Conservation (phyloP, 2,329 filamentous ascomycete species). For the Byssochlamys sp. region DNA sequence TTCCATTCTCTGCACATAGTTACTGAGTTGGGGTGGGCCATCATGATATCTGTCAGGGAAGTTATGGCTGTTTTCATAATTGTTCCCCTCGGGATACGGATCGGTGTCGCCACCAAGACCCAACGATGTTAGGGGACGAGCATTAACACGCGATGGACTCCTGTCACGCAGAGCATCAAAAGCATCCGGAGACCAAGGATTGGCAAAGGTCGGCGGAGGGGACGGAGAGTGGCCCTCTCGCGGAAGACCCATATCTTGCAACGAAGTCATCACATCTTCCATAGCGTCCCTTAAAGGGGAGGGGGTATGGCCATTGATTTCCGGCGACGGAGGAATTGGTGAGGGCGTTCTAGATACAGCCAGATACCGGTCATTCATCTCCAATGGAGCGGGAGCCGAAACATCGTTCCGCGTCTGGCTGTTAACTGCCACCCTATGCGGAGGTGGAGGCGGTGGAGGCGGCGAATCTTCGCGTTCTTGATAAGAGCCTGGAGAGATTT, state of each 20-base stretch:
- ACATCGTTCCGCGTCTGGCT: constrained; percentile 18
- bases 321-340: constrained; percentile 50
- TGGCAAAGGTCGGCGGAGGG: constrained; percentile 43
- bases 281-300: constrained; percentile 89
- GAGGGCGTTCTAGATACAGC: constrained; percentile 39
- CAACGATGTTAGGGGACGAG: constrained; percentile 63
- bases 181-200: constrained; percentile 85
- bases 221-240: constrained; percentile 43
- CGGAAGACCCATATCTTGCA: constrained; percentile 71
- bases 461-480: constrained; percentile 59
- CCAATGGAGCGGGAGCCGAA: constrained; percentile 24
- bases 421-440: constrained; percentile 54
- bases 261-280: constrained; percentile 93
- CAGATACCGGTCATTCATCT: constrained; percentile 34
- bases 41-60: constrained; percentile 45
- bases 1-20: constrained; percentile 89
- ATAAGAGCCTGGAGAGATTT: constrained; percentile 21
- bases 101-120: constrained; percentile 51
- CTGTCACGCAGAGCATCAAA: constrained; percentile 50
- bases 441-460: constrained; percentile 73
- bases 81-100: constrained; percentile 42
- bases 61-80: constrained; percentile 35
- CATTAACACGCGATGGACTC: constrained; percentile 23
- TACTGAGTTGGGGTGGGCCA: constrained; percentile 63
- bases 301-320: constrained; percentile 62